A percentile compares a stretch with the other conserved stretches of the same genome.
phyloP scores from a whole-genome alignment of 108 stramenopile species.

The Nitzschia inconspicua region DNA sequence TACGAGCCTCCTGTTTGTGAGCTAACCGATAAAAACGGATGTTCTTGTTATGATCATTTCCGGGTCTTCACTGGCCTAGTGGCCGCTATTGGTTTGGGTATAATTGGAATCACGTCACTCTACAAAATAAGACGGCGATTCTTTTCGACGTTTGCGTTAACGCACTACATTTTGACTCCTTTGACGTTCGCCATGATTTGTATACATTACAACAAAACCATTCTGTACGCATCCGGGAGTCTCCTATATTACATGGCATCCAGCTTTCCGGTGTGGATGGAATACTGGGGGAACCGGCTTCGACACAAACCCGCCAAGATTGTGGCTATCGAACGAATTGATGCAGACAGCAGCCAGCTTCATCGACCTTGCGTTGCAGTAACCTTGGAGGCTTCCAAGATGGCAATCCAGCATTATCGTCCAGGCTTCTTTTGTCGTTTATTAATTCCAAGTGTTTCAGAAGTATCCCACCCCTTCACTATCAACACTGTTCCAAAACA shows the following conservation, averaged over 20 bases:
- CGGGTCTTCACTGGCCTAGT: constrained; percentile 50
- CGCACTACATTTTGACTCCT: constrained; percentile 32
- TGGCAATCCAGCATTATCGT: constrained; percentile 19
- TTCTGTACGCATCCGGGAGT: constrained; percentile 52
- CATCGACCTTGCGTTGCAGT: constrained; percentile 29
- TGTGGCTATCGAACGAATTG: constrained; percentile 16
- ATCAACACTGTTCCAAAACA: constrained; percentile 27
- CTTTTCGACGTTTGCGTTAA: constrained; percentile 47
- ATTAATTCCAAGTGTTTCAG: constrained; percentile 25
- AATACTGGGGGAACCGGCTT: background rate
- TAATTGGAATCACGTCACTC: constrained; percentile 36
- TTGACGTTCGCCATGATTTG: constrained; percentile 32
- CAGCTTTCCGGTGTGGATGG: constrained; percentile 32
- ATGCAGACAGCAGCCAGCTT: constrained; percentile 1
- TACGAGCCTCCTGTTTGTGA: constrained; percentile 2
- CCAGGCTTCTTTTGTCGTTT: constrained; percentile 34
- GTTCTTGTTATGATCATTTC: constrained; percentile 50
- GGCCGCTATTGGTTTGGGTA: constrained; percentile 23
- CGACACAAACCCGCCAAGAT: background rate
- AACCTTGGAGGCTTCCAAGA: constrained; percentile 29
- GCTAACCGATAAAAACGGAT: constrained; percentile 15
- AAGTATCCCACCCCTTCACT: constrained; percentile 45
- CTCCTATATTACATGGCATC: constrained; percentile 58
- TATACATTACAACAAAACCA: constrained; percentile 60
- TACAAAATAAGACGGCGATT: constrained; percentile 36